Evolutionary conservation across 2,329 filamentous ascomycete genomes (phyloP), one percentile per base, ranked within the genome.

Genomic region (Hypoxylon sp.): DNA sequence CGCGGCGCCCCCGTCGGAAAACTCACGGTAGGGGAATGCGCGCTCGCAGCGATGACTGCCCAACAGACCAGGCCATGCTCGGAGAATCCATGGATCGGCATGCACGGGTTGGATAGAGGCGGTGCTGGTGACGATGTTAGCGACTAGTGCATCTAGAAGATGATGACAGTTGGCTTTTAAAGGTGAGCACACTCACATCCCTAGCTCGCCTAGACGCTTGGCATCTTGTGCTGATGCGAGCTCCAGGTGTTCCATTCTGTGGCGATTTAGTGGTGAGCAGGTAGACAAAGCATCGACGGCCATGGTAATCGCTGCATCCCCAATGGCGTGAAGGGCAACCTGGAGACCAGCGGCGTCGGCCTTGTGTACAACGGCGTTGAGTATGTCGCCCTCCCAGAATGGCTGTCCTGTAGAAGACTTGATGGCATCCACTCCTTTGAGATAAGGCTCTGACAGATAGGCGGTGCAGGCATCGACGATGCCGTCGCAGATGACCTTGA

Each of bases 401-500:
- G 87, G 81, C 4, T 85, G 82, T 10, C 83, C 78, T 8, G 79
- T 78, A 1, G 79, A 76, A 17, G 57, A 8, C 35, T 71, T 71
- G 10, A n/a, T 17, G 2, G 42, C 62, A 3, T 71, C 69, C 1
- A 79, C 80, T 61, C 83, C 84, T 4, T 77, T 75, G 6, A 83
- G 81, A 71, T 90, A 90, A 0, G 88, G 88, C 71, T 89, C 83
- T 0, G 81, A 80, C 2, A 90, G 77, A 0, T 85, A 86, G 0
- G 89, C 89, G 1, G 88, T 90, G 76, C 88, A 91, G 1, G 86
- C 86, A 68, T 91, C 88, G 44, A 90, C 82, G 35, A 89, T 86
- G 6, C 89, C 88, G 65, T 90, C 89, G 73, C 85, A 87, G 42
- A 90, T 89, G 14, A 90, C 75, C 74, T 91, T 90, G 74, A 90